A percentile compares a stretch with the other conserved stretches of the same genome.
Evolutionary conservation across 1,139 yeast species (phyloP).

Genomic region (Cylindricascospora bacillispora): DNA sequence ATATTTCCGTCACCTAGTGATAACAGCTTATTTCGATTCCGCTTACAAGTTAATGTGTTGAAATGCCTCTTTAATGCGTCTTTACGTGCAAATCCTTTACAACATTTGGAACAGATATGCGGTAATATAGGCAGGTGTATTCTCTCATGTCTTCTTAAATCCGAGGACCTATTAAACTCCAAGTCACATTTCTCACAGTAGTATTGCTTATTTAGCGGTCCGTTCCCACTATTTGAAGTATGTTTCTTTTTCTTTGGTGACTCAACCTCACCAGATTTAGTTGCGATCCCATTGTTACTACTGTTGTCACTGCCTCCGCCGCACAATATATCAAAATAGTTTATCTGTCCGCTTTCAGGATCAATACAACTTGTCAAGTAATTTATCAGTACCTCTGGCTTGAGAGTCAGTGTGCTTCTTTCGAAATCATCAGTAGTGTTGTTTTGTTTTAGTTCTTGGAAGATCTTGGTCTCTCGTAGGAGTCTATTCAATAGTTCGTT

Average conservation of each 20-base stretch:
- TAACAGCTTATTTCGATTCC: slow-evolving; percentile 43
- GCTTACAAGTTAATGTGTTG: slow-evolving; percentile 59
- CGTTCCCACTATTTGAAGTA: too few relatives aligned
- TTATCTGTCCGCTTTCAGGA: too few relatives aligned
- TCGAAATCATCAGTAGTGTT: too few relatives aligned
- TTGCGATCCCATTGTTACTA: neutral
- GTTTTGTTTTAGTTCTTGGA: too few relatives aligned
- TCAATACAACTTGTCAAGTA: too few relatives aligned
- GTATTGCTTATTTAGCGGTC: slow-evolving; percentile 1
- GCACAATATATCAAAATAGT: too few relatives aligned
- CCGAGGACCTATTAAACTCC: slow-evolving; percentile 20
- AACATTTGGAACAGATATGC: slow-evolving; percentile 58
- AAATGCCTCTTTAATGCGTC: slow-evolving; percentile 68
- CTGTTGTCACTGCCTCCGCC: neutral
- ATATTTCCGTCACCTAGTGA: slow-evolving; percentile 20
- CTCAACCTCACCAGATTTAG: too few relatives aligned
- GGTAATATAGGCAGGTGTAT: slow-evolving; percentile 22
- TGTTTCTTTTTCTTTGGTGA: too few relatives aligned
- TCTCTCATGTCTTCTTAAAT: slow-evolving; percentile 23
- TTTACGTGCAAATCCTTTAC: slow-evolving; percentile 71
- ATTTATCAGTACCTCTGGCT: neutral
- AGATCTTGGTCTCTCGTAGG: too few relatives aligned
- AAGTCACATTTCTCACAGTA: slow-evolving; percentile 22
- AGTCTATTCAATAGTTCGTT: too few relatives aligned
- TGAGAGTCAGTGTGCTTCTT: too few relatives aligned